Evolutionary conservation across 2,329 filamentous ascomycete genomes (phyloP).

Genomic region (Botrytis galanthina): DNA sequence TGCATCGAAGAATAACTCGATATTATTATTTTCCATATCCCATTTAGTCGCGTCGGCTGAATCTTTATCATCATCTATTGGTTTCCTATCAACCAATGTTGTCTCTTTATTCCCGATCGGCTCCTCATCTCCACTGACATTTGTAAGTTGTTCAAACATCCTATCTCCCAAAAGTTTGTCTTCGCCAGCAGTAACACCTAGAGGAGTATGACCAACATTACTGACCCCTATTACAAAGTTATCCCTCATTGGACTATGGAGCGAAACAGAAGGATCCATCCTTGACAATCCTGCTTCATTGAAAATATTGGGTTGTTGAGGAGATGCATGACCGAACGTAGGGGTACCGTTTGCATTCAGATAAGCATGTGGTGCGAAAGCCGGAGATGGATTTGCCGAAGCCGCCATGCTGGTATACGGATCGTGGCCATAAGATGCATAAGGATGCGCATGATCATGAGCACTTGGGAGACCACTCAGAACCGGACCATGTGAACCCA

Average conservation of each 20-base stretch:
- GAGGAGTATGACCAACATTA: slow-evolving; percentile 9
- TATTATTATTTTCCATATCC: slow-evolving; percentile 29
- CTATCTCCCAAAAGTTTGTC: slow-evolving; percentile 29
- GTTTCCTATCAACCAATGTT: not conserved
- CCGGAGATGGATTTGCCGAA: slow-evolving; percentile 29
- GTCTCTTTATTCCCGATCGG: not conserved
- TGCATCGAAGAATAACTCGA: slow-evolving; percentile 34
- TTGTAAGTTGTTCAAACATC: slow-evolving; percentile 39
- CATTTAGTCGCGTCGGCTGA: slow-evolving; percentile 27
- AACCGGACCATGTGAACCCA: slow-evolving; percentile 31
- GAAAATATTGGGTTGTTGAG: slow-evolving; percentile 30
- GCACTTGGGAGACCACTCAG: slow-evolving; percentile 32
- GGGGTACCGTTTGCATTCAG: slow-evolving; percentile 31
- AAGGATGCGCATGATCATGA: slow-evolving; percentile 36
- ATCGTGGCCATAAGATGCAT: slow-evolving; percentile 30
- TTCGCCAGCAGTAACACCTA: slow-evolving; percentile 18
- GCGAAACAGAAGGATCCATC: slow-evolving; percentile 32
- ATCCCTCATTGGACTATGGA: slow-evolving; percentile 34
- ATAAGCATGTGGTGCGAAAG: slow-evolving; percentile 38
- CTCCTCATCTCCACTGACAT: slow-evolving; percentile 30
- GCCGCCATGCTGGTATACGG: slow-evolving; percentile 33
- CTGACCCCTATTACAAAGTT: slow-evolving; percentile 23
- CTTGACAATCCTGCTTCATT: slow-evolving; percentile 34
- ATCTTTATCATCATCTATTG: slow-evolving; percentile 17
- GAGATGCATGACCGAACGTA: slow-evolving; percentile 26